Conservation (phyloP, 768 basidiomycete genomes). For the Mycena rebaudengoi region DNA sequence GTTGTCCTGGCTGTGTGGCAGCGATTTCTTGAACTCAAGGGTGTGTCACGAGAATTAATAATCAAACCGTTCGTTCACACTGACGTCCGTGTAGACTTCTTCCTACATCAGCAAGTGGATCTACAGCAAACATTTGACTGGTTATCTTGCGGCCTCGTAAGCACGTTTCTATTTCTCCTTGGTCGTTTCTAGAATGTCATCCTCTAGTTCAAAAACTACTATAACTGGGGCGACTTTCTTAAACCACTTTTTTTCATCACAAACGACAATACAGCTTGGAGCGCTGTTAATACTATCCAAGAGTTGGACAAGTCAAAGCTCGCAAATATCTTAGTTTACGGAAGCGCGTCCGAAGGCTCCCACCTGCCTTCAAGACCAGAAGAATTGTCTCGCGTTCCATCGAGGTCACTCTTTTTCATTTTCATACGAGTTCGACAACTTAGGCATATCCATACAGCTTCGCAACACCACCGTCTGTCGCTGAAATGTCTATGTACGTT, state of each 20-base stretch:
- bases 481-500: slow-evolving; percentile 9
- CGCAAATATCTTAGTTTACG: not conserved
- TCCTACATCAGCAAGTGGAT: slow-evolving; percentile 15
- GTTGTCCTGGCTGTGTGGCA: not conserved
- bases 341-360: not conserved
- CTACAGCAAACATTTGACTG: slow-evolving; percentile 9
- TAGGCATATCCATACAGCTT: not conserved
- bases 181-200: not conserved
- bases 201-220: slow-evolving; percentile 15
- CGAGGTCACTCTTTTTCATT: not conserved
- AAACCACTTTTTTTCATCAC: slow-evolving; percentile 1
- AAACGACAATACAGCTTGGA: slow-evolving; percentile 11
- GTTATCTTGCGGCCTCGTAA: slow-evolving; percentile 17
- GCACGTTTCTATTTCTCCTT: not conserved
- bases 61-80: not conserved
- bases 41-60: not conserved
- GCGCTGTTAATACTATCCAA: not conserved
- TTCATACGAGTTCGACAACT: no score
- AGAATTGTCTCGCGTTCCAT: not conserved
- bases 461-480: not conserved
- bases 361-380: not conserved
- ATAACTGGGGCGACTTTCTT: not conserved
- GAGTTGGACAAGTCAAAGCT: not conserved
- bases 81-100: not conserved
- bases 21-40: not conserved